A percentile compares a stretch with the other conserved stretches of the same genome.
These are phyloP conservation scores for Metschnikowia sp. DNA, from an alignment of 805 yeast genomes.

Conservation along the genomic window DNA sequence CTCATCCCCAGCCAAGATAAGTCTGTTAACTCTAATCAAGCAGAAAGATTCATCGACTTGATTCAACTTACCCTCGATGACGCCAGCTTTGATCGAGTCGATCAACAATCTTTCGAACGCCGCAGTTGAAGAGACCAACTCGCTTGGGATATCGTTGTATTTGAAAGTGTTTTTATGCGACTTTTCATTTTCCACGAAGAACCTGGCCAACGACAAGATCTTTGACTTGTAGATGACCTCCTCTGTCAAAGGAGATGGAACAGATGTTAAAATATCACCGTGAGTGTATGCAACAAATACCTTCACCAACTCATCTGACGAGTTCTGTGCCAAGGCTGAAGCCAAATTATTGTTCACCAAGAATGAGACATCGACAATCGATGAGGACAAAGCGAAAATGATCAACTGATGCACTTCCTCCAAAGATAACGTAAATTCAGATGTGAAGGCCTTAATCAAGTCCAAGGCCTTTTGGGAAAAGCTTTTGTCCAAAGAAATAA, in stretches of 20 bases:
- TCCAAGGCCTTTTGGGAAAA: constrained; percentile 30
- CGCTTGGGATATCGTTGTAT: constrained; percentile 36
- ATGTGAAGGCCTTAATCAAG: constrained; percentile 35
- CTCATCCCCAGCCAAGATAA: constrained; percentile 37
- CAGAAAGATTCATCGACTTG: constrained; percentile 40
- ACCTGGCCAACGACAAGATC: constrained; percentile 39
- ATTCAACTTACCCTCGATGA: constrained; percentile 44
- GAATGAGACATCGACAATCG: constrained; percentile 39
- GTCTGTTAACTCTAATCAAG: constrained; percentile 40
- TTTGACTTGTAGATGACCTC: constrained; percentile 34
- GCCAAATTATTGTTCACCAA: constrained; percentile 41
- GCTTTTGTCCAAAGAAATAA: constrained; percentile 33
- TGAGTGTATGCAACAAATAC: constrained; percentile 32
- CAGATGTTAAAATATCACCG: constrained; percentile 31
- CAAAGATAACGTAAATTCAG: constrained; percentile 20
- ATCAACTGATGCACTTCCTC: constrained; percentile 31
- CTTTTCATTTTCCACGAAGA: constrained; percentile 27
- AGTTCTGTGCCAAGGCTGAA: constrained; percentile 26
- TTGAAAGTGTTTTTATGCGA: constrained; percentile 27
- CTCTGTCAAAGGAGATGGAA: constrained; percentile 21
- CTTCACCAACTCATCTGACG: constrained; percentile 25
- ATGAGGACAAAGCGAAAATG: constrained; percentile 34
- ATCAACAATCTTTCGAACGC: constrained; percentile 40
- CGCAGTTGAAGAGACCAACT: constrained; percentile 23
- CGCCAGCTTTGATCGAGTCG: constrained; percentile 41